phyloP scores from a whole-genome alignment of 345 rosid genomes.

The Firmiana major region DNA sequence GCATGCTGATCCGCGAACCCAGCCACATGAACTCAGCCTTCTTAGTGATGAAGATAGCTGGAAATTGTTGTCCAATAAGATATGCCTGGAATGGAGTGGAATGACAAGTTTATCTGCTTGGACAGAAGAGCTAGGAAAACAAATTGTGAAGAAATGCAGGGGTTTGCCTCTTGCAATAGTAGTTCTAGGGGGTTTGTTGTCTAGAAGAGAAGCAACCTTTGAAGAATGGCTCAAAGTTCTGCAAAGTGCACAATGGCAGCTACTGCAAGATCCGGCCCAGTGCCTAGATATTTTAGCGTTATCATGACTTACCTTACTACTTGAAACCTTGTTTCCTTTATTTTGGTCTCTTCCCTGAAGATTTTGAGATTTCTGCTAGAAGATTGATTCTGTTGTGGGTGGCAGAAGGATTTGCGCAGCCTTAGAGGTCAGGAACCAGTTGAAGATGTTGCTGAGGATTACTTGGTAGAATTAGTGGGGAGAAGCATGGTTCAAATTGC shows the following conservation, averaged over 20 bases:
- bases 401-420: background rate
- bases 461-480: slow-evolving; percentile 17
- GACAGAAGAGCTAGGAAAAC: slow-evolving; percentile 3
- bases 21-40: slow-evolving; percentile 15
- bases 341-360: slow-evolving; percentile 17
- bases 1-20: slow-evolving; percentile 19
- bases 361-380: slow-evolving; percentile 10
- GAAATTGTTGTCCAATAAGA: slow-evolving; percentile 21
- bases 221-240: slow-evolving; percentile 5
- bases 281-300: slow-evolving; percentile 2
- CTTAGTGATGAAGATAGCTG: slow-evolving; percentile 24
- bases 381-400: slow-evolving; percentile 17
- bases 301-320: slow-evolving; percentile 16
- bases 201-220: slow-evolving; percentile 10
- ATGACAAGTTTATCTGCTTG: background rate
- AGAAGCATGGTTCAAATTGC: slow-evolving; percentile 25
- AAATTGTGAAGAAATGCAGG: slow-evolving; percentile 15
- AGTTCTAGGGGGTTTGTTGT: slow-evolving; percentile 14
- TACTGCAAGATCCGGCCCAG: background rate
- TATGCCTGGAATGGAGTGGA: background rate
- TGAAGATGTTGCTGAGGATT: slow-evolving; percentile 16
- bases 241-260: slow-evolving; percentile 1
- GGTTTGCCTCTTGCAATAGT: slow-evolving; percentile 23
- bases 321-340: slow-evolving; percentile 25
- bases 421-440: background rate